Percentiles rank a stretch among this genome's conserved stretches.
These are phyloP conservation scores for Lepiota subincarnata DNA, from an alignment of 768 basidiomycete species.

Conservation along the genomic window DNA sequence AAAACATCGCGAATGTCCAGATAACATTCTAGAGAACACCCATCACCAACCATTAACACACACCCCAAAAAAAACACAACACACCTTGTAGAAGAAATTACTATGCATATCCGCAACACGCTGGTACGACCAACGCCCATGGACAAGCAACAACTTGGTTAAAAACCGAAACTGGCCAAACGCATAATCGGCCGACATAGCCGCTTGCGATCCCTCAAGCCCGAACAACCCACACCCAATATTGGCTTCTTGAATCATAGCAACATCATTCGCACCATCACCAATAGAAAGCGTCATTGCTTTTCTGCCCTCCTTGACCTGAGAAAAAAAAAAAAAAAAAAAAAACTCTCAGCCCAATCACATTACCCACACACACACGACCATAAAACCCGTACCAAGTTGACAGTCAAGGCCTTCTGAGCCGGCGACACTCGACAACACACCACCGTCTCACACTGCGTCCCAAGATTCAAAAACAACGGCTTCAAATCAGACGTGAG, in stretches of 20 bases:
- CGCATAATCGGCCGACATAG: constrained; percentile 98
- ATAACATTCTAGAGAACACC: constrained; percentile 66
- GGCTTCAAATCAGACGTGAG: constrained; percentile 73
- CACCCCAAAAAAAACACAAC: constrained; percentile 9
- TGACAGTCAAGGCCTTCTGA: constrained; percentile 96
- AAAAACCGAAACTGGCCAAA: constrained; percentile 96
- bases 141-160: constrained; percentile 86
- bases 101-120: constrained; percentile 95
- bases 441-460: constrained; percentile 96
- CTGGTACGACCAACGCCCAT: constrained; percentile 96
- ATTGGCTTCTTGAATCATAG: constrained; percentile 99
- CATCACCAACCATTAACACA: not conserved
- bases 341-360: constrained; percentile 7
- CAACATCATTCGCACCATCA: constrained; percentile 97
- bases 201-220: constrained; percentile 94
- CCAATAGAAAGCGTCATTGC: constrained; percentile 98
- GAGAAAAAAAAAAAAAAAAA: constrained; percentile 6
- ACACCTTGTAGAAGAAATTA: constrained; percentile 97
- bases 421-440: constrained; percentile 98
- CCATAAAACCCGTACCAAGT: constrained; percentile 52
- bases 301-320: constrained; percentile 94
- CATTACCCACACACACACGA: not conserved
- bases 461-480: constrained; percentile 87
- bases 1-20: constrained; percentile 92
- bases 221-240: constrained; percentile 93